Evolutionary conservation across 2,329 filamentous ascomycete genomes (phyloP), one percentile per base, ranked within the genome.

Genomic region (Fusarium chlamydosporum): DNA sequence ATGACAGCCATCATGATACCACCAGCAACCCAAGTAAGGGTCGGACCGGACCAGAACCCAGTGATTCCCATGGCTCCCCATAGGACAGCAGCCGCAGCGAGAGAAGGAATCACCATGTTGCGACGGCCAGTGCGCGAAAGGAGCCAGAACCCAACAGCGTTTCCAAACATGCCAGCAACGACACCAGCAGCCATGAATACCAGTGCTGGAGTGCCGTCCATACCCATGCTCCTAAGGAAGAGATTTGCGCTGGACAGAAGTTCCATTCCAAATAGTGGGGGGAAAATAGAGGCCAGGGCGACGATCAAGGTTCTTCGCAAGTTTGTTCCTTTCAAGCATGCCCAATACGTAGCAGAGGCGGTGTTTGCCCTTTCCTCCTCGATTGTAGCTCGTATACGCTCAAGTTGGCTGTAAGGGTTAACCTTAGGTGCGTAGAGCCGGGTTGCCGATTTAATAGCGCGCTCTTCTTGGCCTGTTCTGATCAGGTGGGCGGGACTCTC

Each of bases 101-200:
- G 60, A 0, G 81, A 81, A 0, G 61, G 53, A 0, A 83, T 43
- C 3, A 79, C 79, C 18, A 85, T 75, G 5, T 61, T 74, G 12
- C 84, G 75, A 5, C 84, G 76, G 0, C 80, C 82, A 6, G 82
- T 72, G 4, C 76, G 74, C 0, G 80, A 79, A 40, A 85, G 72
- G 1, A 82, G 72, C 81, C 81, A 85, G 27, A 86, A 77, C 0
- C 81, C 79, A 1, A 79, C 61, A 0, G 76, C 76, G 35, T 86
- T 86, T 6, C 80, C 80, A 1, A 83, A 23, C 10, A 86, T 72
- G 4, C 83, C 83, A 3, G 83, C 72, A 0, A 81, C 77, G 41
- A 86, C 79, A 1, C 83, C 83, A 0, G 81, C 61, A 20, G 84
- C 80, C 11, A 84, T 74, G 41, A 85, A 78, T n/a, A 85, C 72